phyloP scores from a whole-genome alignment of 768 basidiomycete genomes.

The Tricholoma matsutake region DNA sequence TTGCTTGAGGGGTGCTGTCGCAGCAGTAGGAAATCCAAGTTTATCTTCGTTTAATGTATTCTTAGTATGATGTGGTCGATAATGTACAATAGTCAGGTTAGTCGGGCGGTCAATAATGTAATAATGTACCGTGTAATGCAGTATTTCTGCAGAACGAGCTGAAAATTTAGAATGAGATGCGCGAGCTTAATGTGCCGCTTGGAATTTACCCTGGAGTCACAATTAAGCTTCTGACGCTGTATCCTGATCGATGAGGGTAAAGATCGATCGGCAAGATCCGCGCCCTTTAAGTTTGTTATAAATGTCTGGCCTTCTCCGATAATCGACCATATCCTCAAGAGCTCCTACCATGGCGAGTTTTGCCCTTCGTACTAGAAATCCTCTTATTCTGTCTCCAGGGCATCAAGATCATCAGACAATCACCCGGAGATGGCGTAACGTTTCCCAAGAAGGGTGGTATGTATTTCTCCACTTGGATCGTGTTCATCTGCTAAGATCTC shows the following conservation, averaged over 20 bases:
- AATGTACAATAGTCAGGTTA: not conserved
- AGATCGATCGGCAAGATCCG: conserved; percentile 70
- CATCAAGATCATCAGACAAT: conserved; percentile 58
- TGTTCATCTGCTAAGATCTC: conserved; percentile 11
- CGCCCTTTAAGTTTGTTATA: conserved; percentile 48
- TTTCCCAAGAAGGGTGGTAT: conserved; percentile 72
- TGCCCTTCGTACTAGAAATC: conserved; percentile 16
- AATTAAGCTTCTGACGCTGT: not conserved
- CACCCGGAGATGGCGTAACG: conserved; percentile 54
- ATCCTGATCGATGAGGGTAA: conserved; percentile 11
- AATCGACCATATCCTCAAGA: conserved; percentile 21
- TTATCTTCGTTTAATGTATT: not conserved
- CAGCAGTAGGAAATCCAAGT: not conserved
- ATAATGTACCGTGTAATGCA: not conserved
- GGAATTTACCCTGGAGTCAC: not conserved
- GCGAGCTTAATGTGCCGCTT: not conserved
- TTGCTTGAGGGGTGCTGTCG: not conserved
- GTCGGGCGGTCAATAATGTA: not conserved
- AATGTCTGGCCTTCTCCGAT: conserved; percentile 40
- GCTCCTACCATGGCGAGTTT: conserved; percentile 30
- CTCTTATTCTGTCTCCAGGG: conserved; percentile 43
- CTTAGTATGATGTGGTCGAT: not conserved
- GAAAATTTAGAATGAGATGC: not conserved
- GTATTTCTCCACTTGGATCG: conserved; percentile 25
- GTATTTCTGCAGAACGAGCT: not conserved